phyloP scores from a whole-genome alignment of 495 filamentous ascomycete genomes.

The Massariosphaeria phaeospora region DNA sequence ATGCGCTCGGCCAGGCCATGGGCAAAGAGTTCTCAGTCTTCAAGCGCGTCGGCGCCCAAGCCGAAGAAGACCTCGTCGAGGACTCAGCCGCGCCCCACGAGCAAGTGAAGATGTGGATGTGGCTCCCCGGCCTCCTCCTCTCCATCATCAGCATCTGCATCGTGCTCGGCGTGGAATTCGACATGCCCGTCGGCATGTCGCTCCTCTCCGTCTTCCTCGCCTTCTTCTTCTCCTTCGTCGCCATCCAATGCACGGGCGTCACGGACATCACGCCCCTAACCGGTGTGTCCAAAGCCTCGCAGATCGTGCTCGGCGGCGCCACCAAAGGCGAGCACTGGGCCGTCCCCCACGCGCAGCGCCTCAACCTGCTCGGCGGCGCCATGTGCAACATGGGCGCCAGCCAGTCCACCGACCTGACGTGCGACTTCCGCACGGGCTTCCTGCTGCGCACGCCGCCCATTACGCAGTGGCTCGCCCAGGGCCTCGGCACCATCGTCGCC shows the following conservation, averaged over 20 bases:
- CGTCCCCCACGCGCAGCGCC: conserved; percentile 49
- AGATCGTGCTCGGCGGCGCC: conserved; percentile 60
- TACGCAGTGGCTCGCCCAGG: conserved; percentile 61
- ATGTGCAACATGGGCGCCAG: conserved; percentile 56
- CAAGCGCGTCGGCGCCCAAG: conserved; percentile 40
- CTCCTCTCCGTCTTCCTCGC: conserved; percentile 58
- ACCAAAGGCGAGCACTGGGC: conserved; percentile 48
- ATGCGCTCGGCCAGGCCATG: conserved; percentile 37
- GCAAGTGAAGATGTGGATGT: conserved; percentile 60
- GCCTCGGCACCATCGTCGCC: conserved; percentile 54
- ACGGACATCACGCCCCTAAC: conserved; percentile 63
- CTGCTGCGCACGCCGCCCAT: conserved; percentile 57
- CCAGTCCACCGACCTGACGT: conserved; percentile 51
- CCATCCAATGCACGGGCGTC: conserved; percentile 58
- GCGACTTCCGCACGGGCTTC: conserved; percentile 61
- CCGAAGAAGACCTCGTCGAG: conserved; percentile 41
- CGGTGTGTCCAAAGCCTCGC: conserved; percentile 61
- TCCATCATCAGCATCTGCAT: conserved; percentile 53
- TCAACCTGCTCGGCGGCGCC: conserved; percentile 61
- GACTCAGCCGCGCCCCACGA: conserved; percentile 52
- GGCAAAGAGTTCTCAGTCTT: conserved; percentile 49
- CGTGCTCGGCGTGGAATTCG: conserved; percentile 57
- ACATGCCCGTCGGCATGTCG: conserved; percentile 56
- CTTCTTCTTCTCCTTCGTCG: conserved; percentile 65
- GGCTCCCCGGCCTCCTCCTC: conserved; percentile 50